Evolutionary conservation across 768 basidiomycete species (phyloP).

Genomic region (Lactifluus subvellereus): DNA sequence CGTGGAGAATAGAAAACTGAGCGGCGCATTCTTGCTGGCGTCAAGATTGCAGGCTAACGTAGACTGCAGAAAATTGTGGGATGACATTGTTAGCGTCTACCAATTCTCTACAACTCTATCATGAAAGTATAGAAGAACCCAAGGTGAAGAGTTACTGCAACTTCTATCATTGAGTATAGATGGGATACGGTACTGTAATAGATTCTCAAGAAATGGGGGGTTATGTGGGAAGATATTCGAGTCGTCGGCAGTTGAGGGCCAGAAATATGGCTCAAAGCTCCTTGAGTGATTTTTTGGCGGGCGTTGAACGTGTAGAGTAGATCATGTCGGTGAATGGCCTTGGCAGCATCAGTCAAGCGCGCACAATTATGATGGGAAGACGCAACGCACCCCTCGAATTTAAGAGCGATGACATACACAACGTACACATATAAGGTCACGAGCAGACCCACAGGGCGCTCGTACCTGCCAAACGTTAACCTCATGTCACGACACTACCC

Average conservation of each 20-base stretch:
- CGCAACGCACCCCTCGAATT: slow-evolving; percentile 76
- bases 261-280: slow-evolving; percentile 25
- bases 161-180: slow-evolving; percentile 11
- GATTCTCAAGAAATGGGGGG: background rate
- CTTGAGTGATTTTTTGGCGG: slow-evolving; percentile 21
- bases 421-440: slow-evolving; percentile 79
- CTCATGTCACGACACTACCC: background rate
- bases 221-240: background rate
- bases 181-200: background rate
- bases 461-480: slow-evolving; percentile 49
- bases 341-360: background rate
- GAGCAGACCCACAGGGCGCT: slow-evolving; percentile 76
- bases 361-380: slow-evolving; percentile 29
- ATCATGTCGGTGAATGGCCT: slow-evolving; percentile 77
- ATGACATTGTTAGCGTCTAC: slow-evolving; percentile 48
- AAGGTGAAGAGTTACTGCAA: background rate
- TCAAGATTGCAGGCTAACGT: slow-evolving; percentile 68
- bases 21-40: slow-evolving; percentile 75
- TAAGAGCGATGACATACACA: slow-evolving; percentile 77
- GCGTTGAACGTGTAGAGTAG: slow-evolving; percentile 50
- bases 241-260: slow-evolving; percentile 10
- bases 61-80: slow-evolving; percentile 72
- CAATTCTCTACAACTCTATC: slow-evolving; percentile 26
- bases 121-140: background rate
- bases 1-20: slow-evolving; percentile 54